These are phyloP conservation scores for Cadophora gregata DNA, from an alignment of 2,329 filamentous ascomycete genomes.

Conservation along the genomic window DNA sequence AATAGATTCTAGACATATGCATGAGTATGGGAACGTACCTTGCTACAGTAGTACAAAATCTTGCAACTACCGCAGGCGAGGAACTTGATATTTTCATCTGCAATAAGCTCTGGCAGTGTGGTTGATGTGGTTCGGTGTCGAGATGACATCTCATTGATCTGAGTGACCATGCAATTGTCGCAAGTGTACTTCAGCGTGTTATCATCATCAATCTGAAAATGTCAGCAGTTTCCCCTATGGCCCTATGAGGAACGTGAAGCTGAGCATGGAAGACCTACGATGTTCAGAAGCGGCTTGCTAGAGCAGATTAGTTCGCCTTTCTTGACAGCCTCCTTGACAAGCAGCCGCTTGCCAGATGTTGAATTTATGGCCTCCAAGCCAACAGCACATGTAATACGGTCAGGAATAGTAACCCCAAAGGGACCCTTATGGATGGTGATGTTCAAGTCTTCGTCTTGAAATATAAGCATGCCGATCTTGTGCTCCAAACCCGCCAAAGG, in stretches of 20 bases:
- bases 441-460: not conserved
- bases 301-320: not conserved
- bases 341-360: not conserved
- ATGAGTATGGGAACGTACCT: not conserved
- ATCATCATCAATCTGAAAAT: constrained; percentile 4
- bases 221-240: not conserved
- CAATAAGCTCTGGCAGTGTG: not conserved
- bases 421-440: not conserved
- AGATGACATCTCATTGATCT: not conserved
- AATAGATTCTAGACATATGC: not conserved
- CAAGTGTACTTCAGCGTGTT: not conserved
- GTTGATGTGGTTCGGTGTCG: not conserved
- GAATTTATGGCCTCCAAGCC: not conserved
- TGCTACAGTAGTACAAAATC: constrained; percentile 9
- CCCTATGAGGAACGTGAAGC: not conserved
- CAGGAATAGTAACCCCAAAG: not conserved
- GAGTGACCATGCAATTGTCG: constrained; percentile 14
- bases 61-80: not conserved
- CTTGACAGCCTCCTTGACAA: not conserved
- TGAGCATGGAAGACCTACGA: not conserved
- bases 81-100: not conserved
- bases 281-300: constrained; percentile 11
- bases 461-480: not conserved
- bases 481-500: not conserved
- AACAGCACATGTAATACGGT: not conserved